Evolutionary conservation across 2,329 filamentous ascomycete species (phyloP), one percentile per base, ranked within the genome.

Genomic region (Tolypocladium cylindrosporum): DNA sequence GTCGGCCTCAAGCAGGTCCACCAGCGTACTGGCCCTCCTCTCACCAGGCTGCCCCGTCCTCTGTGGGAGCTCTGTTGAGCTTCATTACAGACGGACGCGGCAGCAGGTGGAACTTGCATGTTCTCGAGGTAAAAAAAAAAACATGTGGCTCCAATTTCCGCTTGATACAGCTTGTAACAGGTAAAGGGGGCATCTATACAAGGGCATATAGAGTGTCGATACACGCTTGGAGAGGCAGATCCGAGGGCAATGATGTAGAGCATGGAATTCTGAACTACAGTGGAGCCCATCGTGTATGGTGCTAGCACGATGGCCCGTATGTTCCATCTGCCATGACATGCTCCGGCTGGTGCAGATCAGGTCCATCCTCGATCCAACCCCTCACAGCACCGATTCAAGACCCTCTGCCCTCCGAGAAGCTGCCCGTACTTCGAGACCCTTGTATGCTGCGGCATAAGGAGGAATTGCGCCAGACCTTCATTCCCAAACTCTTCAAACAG

Each of bases 1-100:
- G 86, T 97, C 27, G 89, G 89, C 4, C 76, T 93, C 61, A 84
- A 82, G 67, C 79, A 82, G 62, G 62, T 71, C 40, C 70, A 67
- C 58, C 65, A 66, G 31, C 64, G 61, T 4, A 64, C 54, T 56
- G 63, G 60, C 61, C 60, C 60, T 60, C 63, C 55, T 61, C 63
- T 59, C 60, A 58, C 68, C 19, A 73, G 78, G 57, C 68, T 88
- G 51, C 85, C 85, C 2, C 76, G 80, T 36, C 85, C 86, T 6
- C 68, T 89, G 64, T 88, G 85, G 84, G 82, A 86, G 66, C 69
- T 85, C 54, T 83, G 79, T 64, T 81, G 62, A 76, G 53, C 9
- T 21, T 36, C 34, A 24, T n/a, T 27, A 2, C 31, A 19, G 6
- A 31, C 16, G 9, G 31, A 14, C 10, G 19, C 19, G 4, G 19